Percentiles rank a stretch among this genome's conserved stretches.
Conservation (phyloP, 1,139 yeast species). For the Yamadazyma spencermartinsiae region DNA sequence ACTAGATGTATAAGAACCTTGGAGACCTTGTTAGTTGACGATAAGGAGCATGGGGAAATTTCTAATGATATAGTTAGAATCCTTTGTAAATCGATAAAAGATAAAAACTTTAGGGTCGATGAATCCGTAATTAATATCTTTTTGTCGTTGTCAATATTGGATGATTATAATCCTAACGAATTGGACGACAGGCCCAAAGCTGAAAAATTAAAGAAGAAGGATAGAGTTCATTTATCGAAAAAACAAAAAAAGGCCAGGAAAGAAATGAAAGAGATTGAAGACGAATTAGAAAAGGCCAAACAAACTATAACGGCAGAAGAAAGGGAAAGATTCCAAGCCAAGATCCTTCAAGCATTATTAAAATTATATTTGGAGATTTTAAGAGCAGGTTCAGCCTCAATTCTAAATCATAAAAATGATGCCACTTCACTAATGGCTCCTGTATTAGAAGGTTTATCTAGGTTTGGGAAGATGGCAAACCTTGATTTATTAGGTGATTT, state of each 20-base stretch:
- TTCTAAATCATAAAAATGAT: slow-evolving; percentile 46
- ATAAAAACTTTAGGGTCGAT: slow-evolving; percentile 77
- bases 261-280: slow-evolving; percentile 83
- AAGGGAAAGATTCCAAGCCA: slow-evolving; percentile 81
- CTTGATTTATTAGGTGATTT: slow-evolving; percentile 91
- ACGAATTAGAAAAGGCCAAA: slow-evolving; percentile 86
- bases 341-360: slow-evolving; percentile 71
- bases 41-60: slow-evolving; percentile 77
- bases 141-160: slow-evolving; percentile 69
- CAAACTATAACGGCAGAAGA: slow-evolving; percentile 84
- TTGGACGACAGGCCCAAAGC: slow-evolving; percentile 43
- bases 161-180: slow-evolving; percentile 72
- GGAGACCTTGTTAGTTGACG: slow-evolving; percentile 64
- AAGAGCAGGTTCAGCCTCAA: slow-evolving; percentile 41
- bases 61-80: slow-evolving; percentile 72
- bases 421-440: slow-evolving; percentile 68
- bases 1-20: slow-evolving; percentile 62
- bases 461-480: slow-evolving; percentile 89
- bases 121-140: slow-evolving; percentile 78
- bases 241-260: slow-evolving; percentile 85
- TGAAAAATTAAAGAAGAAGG: slow-evolving; percentile 71
- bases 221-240: slow-evolving; percentile 84
- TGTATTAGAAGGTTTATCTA: slow-evolving; percentile 87
- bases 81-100: slow-evolving; percentile 67
- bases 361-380: slow-evolving; percentile 76